Evolutionary conservation across 805 yeast species (phyloP).

Genomic region (Candida fluviatilis): DNA sequence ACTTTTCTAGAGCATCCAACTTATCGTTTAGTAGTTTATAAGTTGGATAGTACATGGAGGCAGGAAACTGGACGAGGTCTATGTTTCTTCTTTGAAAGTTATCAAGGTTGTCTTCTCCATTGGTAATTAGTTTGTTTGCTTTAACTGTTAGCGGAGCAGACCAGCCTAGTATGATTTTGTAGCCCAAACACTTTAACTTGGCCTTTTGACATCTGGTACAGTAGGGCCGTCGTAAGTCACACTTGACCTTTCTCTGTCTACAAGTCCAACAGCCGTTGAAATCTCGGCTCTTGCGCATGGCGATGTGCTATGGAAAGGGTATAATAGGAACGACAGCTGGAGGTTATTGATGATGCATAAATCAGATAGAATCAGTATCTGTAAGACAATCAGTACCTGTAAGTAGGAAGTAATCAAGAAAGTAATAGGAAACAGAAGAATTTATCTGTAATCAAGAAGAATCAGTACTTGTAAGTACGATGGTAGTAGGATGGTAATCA

Average conservation of each 20-base stretch:
- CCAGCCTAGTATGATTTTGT: slow-evolving; percentile 46
- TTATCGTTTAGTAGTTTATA: slow-evolving; percentile 35
- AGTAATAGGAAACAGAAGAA: no score
- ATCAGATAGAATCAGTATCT: no score
- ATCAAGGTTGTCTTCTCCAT: slow-evolving; percentile 19
- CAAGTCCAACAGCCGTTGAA: slow-evolving; percentile 58
- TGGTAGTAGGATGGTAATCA: no score
- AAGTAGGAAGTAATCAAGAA: no score
- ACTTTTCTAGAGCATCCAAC: slow-evolving; percentile 28
- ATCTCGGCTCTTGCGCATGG: slow-evolving; percentile 23
- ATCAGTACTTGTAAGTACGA: no score
- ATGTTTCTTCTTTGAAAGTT: slow-evolving; percentile 43
- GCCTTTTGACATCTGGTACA: slow-evolving; percentile 47
- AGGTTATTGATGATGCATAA: no score
- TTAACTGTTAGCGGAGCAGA: slow-evolving; percentile 35
- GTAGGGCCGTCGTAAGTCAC: slow-evolving; percentile 44
- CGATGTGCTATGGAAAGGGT: no score
- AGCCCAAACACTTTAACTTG: slow-evolving; percentile 45
- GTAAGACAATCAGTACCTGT: no score
- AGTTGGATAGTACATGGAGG: slow-evolving; percentile 28
- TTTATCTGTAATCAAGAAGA: no score
- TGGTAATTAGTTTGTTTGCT: slow-evolving; percentile 14
- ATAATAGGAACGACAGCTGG: no score
- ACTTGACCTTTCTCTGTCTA: slow-evolving; percentile 48
- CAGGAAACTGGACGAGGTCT: slow-evolving; percentile 40